Conservation (phyloP, 306 rosid genomes). For the Vigna angularis region DNA sequence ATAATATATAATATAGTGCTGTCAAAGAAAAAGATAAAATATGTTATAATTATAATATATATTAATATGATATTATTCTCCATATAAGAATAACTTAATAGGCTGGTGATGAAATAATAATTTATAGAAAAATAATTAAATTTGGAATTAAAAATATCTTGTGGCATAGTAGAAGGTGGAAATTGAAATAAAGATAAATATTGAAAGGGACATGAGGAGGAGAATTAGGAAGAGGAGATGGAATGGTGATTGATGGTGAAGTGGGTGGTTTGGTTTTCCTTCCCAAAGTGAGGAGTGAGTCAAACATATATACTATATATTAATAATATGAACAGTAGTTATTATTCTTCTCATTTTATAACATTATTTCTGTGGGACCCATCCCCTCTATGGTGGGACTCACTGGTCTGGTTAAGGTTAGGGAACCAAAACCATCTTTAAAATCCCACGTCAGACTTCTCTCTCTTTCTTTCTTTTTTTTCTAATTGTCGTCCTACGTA, state of each 20-base stretch:
- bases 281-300: conserved; percentile 21
- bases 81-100: not conserved
- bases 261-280: conserved; percentile 18
- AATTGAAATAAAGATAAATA: conserved; percentile 21
- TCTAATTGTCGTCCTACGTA: conserved; percentile 15
- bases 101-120: too few species aligned
- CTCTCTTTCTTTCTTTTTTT: not conserved
- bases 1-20: not conserved
- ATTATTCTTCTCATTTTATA: not conserved
- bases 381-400: not conserved
- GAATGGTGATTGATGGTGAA: conserved; percentile 31
- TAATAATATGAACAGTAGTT: not conserved
- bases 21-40: not conserved
- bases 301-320: conserved; percentile 29
- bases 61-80: not conserved
- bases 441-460: conserved; percentile 15
- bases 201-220: not conserved
- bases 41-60: too few species aligned
- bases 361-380: conserved; percentile 9
- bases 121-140: not conserved
- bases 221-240: not conserved
- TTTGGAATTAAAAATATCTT: not conserved
- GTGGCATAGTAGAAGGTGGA: not conserved
- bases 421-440: conserved; percentile 25
- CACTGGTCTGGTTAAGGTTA: conserved; percentile 6